A percentile compares a stretch with the other conserved stretches of the same genome.
These are phyloP conservation scores for Kwoniella bestiolae DNA, from an alignment of 768 basidiomycete species.

Conservation along the genomic window DNA sequence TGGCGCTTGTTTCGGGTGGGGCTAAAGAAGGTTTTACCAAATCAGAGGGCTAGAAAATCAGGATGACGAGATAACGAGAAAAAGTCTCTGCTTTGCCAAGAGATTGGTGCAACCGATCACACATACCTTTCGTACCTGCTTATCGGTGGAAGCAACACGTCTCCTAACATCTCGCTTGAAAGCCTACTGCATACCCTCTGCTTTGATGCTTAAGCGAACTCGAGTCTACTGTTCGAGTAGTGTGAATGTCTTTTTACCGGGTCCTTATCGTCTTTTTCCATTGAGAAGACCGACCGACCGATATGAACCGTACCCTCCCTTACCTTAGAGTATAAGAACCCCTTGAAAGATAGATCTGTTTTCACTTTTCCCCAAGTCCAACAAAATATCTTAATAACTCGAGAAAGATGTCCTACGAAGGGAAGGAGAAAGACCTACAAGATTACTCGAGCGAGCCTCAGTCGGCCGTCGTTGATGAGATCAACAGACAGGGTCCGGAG, in stretches of 20 bases:
- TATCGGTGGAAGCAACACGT: too few relatives aligned
- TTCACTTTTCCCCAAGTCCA: neutral
- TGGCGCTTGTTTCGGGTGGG: neutral
- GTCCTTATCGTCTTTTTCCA: neutral
- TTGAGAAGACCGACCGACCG: too few relatives aligned
- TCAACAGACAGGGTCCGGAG: neutral
- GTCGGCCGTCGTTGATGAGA: conserved; percentile 5
- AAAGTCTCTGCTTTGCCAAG: too few relatives aligned
- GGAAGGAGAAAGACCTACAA: conserved; percentile 16
- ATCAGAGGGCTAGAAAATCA: neutral
- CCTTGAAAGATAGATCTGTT: neutral
- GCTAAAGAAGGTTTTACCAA: neutral
- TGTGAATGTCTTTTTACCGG: neutral
- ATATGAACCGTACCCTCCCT: too few relatives aligned
- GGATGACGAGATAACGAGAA: neutral
- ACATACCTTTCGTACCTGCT: too few relatives aligned
- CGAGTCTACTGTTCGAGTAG: too few relatives aligned
- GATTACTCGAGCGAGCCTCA: conserved; percentile 5
- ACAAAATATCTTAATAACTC: neutral
- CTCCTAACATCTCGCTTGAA: too few relatives aligned
- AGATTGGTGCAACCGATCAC: too few relatives aligned
- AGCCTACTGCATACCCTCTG: too few relatives aligned
- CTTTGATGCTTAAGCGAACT: neutral
- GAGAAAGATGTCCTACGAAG: conserved; percentile 22
- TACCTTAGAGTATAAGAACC: too few relatives aligned